Conservation (phyloP, 257 asterid genomes). For the Solanum chiquidenum region DNA sequence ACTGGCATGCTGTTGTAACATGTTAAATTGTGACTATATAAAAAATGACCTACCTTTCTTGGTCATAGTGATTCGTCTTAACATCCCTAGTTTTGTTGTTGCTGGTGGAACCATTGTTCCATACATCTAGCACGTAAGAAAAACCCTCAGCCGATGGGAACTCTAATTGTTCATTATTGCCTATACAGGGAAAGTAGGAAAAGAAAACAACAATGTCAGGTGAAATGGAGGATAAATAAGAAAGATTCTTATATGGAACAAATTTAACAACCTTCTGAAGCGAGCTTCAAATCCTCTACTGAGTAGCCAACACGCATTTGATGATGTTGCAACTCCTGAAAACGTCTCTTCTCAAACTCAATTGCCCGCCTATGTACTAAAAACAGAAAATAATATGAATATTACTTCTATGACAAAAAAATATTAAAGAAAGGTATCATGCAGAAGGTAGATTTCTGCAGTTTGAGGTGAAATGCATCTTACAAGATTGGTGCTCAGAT, state of each 20-base stretch:
- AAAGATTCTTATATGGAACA: background rate
- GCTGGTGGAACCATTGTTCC: slow-evolving; percentile 14
- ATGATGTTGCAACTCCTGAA: slow-evolving; percentile 37
- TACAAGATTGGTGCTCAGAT: background rate
- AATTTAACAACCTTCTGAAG: slow-evolving; percentile 39
- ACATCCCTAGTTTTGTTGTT: slow-evolving; percentile 1
- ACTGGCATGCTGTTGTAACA: background rate
- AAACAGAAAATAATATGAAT: background rate
- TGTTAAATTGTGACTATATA: background rate
- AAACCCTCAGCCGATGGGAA: slow-evolving; percentile 37
- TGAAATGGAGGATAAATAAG: background rate
- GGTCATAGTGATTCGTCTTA: background rate
- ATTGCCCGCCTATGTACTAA: slow-evolving; percentile 23
- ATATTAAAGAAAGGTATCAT: background rate
- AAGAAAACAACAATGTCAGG: background rate
- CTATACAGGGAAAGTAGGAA: slow-evolving; percentile 18
- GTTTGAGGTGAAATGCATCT: background rate
- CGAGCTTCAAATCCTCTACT: slow-evolving; percentile 31
- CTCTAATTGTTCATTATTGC: background rate
- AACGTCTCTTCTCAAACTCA: slow-evolving; percentile 44
- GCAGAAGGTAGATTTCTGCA: background rate
- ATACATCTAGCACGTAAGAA: slow-evolving; percentile 23
- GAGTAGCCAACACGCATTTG: slow-evolving; percentile 35
- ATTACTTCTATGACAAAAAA: background rate
- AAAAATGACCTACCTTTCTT: slow-evolving; percentile 7